Evolutionary conservation across 2,329 filamentous ascomycete genomes (phyloP), one percentile per base, ranked within the genome.

Genomic region (Exophiala mesophila): DNA sequence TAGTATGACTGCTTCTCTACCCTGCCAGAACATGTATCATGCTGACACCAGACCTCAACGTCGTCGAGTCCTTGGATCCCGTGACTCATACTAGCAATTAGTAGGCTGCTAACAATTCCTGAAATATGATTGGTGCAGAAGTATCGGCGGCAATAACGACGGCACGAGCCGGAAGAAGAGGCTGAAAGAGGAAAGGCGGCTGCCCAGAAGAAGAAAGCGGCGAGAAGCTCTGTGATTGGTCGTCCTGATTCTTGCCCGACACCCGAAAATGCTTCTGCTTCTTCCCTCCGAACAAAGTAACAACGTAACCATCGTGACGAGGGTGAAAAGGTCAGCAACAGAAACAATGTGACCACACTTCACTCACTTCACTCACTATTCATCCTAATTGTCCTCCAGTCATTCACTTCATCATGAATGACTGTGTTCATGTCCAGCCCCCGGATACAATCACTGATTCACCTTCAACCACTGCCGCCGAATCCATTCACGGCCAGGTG

Each of bases 231-330:
- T 12, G 23, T 26, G 23, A 26, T 26, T 20, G 31, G 16, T 21
- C 26, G 24, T 13, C 8, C 24, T 40, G 20, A 8, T 34, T 17
- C 17, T 13, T 30, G 37, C 28, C 34, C 10, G 16, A 8, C 12
- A 8, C 17, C 34, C 24, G 26, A 36, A 48, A 48, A 48, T 48
- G 41, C 45, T 48, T 48, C 45, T 37, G 15, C 32, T 32, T 38
- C 39, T n/a, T n/a, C n/a, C n/a, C n/a, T n/a, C n/a, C n/a, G n/a
- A n/a, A n/a, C n/a, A n/a, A n/a, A n/a, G n/a, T n/a, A n/a, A n/a
- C n/a, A n/a, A n/a, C n/a, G n/a, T n/a, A n/a, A n/a, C n/a, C n/a
- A n/a, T n/a, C n/a, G n/a, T n/a, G n/a, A n/a, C n/a, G n/a, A n/a
- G n/a, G n/a, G 39, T 35, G 36, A 26, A 40, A 41, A 41, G 39